Percentiles rank a stretch among this genome's conserved stretches.
Conservation (phyloP, 2,329 filamentous ascomycete genomes). For the Hymenoscyphus albidus region DNA sequence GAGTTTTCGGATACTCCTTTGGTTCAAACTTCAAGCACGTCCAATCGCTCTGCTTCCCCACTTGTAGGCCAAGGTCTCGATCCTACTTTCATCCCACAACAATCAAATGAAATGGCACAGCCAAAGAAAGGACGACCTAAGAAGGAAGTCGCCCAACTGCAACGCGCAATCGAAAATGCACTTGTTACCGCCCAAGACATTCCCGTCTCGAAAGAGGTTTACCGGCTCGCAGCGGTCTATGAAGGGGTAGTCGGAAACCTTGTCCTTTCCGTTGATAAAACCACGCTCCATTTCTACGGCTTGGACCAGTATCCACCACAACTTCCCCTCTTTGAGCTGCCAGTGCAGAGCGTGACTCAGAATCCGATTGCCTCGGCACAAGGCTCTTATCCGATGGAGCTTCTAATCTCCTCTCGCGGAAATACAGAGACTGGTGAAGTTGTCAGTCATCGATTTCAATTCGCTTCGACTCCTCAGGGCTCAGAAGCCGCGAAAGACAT, state of each 20-base stretch:
- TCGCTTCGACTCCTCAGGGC: slow-evolving; percentile 17
- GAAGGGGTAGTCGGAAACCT: slow-evolving; percentile 28
- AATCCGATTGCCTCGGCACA: slow-evolving; percentile 28
- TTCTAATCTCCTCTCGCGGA: slow-evolving; percentile 24
- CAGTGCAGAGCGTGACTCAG: slow-evolving; percentile 22
- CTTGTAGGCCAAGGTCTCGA: background rate
- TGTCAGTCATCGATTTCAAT: slow-evolving; percentile 27
- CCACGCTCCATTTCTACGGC: slow-evolving; percentile 23
- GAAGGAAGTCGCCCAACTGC: background rate
- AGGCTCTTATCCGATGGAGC: slow-evolving; percentile 33
- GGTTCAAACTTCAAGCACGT: background rate
- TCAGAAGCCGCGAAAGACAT: slow-evolving; percentile 26
- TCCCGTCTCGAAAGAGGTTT: slow-evolving; percentile 15
- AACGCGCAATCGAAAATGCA: slow-evolving; percentile 8
- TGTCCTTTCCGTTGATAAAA: slow-evolving; percentile 27
- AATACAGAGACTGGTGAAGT: slow-evolving; percentile 8
- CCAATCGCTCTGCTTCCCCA: background rate
- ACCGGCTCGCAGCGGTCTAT: slow-evolving; percentile 25
- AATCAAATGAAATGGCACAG: background rate
- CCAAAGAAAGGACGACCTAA: background rate
- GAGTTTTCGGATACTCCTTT: background rate
- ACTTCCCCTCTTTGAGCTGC: slow-evolving; percentile 19
- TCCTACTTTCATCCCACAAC: background rate
- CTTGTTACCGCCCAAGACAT: slow-evolving; percentile 17
- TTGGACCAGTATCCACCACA: slow-evolving; percentile 15